phyloP scores from a whole-genome alignment of 176 grass and related monocot genomes.

The Poa pratensis region DNA sequence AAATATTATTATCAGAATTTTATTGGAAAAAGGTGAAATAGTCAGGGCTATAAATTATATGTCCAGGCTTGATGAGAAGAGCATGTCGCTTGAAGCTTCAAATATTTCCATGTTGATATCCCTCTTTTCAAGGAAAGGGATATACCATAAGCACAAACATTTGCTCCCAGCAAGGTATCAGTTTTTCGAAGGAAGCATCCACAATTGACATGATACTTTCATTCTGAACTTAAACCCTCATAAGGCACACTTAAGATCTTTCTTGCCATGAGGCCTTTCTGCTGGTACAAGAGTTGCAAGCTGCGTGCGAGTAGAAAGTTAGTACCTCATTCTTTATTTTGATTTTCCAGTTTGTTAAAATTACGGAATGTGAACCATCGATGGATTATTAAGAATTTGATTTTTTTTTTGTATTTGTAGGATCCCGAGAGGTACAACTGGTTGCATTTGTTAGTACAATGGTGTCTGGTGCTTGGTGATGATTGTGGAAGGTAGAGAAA shows the following conservation, averaged over 20 bases:
- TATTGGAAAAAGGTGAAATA: neutral
- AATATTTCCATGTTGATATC: neutral
- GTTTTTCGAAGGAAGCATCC: neutral
- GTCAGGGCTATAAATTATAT: neutral
- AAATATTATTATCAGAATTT: neutral
- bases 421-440: neutral
- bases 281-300: too few species aligned
- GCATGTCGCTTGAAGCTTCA: neutral
- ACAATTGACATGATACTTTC: neutral
- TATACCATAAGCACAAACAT: neutral
- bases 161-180: neutral
- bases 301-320: too few species aligned
- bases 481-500: neutral
- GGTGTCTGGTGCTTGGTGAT: neutral
- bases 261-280: too few species aligned
- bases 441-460: neutral
- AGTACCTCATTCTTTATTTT: too few species aligned
- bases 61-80: neutral
- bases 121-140: neutral
- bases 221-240: neutral
- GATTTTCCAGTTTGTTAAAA: too few species aligned
- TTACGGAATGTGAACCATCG: too few species aligned
- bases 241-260: too few species aligned
- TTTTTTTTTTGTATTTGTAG: neutral
- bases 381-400: neutral